Conservation (phyloP, 495 filamentous ascomycete genomes). For the Aspergillus haitiensis region DNA sequence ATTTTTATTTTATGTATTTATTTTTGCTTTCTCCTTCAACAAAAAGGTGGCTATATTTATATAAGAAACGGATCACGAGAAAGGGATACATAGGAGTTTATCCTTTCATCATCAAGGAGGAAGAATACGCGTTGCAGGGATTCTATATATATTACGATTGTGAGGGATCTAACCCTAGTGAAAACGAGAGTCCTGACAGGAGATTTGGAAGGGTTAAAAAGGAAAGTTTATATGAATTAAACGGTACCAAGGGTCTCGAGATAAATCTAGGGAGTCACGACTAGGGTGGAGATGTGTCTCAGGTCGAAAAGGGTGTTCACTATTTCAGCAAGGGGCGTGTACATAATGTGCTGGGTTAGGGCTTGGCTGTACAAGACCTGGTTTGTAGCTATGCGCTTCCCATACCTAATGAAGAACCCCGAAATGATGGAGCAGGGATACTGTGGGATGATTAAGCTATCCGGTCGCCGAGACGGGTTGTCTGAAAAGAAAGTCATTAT, state of each 20-base stretch:
- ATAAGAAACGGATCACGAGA: background rate
- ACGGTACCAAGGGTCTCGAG: background rate
- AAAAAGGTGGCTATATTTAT: background rate
- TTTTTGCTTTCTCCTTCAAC: too few species aligned
- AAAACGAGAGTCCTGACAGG: background rate
- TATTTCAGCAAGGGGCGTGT: background rate
- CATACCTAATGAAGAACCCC: background rate
- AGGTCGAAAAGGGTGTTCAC: background rate
- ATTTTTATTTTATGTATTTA: too few species aligned
- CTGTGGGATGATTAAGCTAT: too few species aligned
- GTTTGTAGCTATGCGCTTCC: background rate
- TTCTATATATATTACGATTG: background rate
- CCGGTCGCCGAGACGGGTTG: too few species aligned
- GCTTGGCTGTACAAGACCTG: background rate
- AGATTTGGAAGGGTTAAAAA: background rate
- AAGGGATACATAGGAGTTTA: background rate
- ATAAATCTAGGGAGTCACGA: background rate
- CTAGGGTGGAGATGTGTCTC: background rate
- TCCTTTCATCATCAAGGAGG: background rate
- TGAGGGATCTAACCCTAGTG: background rate
- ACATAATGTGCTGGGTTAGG: background rate
- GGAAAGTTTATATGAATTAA: background rate
- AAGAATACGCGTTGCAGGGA: background rate
- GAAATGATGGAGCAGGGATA: too few species aligned
- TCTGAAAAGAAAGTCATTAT: too few species aligned